Evolutionary conservation across 1,284 basidiomycete genomes (phyloP), one percentile per base, ranked within the genome.

Genomic region (Puccinia horiana): DNA sequence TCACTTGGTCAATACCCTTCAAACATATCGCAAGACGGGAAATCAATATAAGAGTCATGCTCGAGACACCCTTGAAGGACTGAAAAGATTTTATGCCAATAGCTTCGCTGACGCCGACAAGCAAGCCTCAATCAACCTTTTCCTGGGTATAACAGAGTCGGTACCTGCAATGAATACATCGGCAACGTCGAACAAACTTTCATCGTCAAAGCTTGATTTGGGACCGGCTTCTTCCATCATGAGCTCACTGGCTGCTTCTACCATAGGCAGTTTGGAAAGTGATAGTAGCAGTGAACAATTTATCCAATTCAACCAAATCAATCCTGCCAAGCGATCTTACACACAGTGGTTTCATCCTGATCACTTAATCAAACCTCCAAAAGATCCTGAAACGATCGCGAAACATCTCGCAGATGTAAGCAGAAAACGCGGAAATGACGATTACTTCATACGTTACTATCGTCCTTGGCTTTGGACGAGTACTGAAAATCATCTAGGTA

Each of bases 21-120:
- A 99, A 86, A 98, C 95, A 0, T 99, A 99, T 86, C 91, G 96
- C 61, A 91, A 95, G 37, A 95, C 96, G 90, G 93, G 93, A 0
- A 87, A 87, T 79, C 95, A 98, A 84, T 99, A 96, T 96, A 96
- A 95, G 85, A 96, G 94, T 85, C 97, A 98, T 87, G 98, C 96
- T 2, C 90, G 97, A 37, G 96, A 99, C 87, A 94, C 98, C 85
- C 94, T 99, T 76, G 96, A 98, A 88, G 98, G 97, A 84, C 93
- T 99, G 80, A 90, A 94, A 77, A 91, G 97, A 26, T 98, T 97
- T 87, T 99, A 98, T 86, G 93, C 96, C 5, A 99, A 99, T 86
- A 65, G 58, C 20, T 42, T 67, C 58, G 49, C 82, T 93, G 95
- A 99, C 86, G 95, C 94, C 1, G 97, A 99, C 87, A 99, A 99